Conservation (phyloP, 225 moss, liverwort and hornwort genomes). For the Takakia lepidozioides region DNA sequence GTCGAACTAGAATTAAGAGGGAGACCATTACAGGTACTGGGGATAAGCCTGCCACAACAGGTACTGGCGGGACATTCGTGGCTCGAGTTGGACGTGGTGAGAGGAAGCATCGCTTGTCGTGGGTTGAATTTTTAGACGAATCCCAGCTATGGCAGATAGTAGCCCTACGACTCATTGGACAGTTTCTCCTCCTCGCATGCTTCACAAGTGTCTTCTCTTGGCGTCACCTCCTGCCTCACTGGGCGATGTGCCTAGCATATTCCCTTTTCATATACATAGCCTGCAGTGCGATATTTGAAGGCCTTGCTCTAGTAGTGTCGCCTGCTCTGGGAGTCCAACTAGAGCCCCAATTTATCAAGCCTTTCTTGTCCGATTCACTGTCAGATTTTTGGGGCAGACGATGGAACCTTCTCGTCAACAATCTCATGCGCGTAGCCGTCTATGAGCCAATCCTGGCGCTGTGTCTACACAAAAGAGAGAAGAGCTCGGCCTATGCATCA, state of each 20-base stretch:
- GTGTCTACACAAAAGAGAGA: too few relatives aligned
- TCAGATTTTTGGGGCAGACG: conserved; percentile 82
- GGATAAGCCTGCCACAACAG: not conserved
- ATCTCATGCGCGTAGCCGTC: conserved; percentile 63
- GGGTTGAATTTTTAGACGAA: not conserved
- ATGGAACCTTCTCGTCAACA: conserved; percentile 79
- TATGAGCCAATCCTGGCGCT: conserved; percentile 58
- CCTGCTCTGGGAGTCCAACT: conserved; percentile 46
- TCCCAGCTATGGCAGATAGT: conserved; percentile 22
- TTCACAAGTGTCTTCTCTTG: conserved; percentile 9
- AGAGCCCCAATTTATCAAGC: conserved; percentile 55
- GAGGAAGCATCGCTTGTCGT: not conserved
- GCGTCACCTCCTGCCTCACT: conserved; percentile 9
- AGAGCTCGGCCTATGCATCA: too few relatives aligned
- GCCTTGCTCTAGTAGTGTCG: conserved; percentile 46
- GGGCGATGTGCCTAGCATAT: conserved; percentile 17
- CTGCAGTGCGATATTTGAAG: conserved; percentile 53
- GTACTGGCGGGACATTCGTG: too few relatives aligned
- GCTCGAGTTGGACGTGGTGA: not conserved
- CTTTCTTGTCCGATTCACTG: conserved; percentile 64
- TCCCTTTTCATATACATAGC: conserved; percentile 31
- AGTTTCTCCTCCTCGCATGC: conserved; percentile 15
- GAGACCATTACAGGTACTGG: not conserved
- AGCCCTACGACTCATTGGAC: conserved; percentile 14
- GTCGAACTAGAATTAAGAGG: not conserved